These are phyloP conservation scores for Phialophora tarda DNA, from an alignment of 2,329 filamentous ascomycete genomes.

Conservation along the genomic window DNA sequence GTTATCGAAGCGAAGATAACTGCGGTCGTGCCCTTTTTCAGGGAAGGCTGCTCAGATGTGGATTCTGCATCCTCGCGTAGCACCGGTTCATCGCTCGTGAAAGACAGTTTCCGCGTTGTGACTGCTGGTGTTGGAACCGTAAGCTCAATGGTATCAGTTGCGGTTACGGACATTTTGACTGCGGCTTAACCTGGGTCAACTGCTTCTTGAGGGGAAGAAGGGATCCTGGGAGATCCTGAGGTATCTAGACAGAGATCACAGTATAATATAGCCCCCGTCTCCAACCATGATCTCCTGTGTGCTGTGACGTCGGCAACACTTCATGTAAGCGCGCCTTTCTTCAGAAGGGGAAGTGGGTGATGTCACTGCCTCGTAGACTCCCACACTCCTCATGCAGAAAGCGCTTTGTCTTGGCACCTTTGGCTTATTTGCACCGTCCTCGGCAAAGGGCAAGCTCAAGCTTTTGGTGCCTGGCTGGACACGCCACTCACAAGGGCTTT, in stretches of 20 bases:
- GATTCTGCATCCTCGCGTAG: neutral
- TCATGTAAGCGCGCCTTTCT: neutral
- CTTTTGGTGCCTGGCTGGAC: slow-evolving; percentile 5
- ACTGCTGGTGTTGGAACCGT: slow-evolving; percentile 11
- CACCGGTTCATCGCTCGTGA: neutral
- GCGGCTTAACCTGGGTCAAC: neutral
- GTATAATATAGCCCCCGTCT: neutral
- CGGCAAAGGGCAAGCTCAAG: neutral
- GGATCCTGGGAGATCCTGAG: neutral
- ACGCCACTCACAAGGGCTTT: slow-evolving; percentile 4
- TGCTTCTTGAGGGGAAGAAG: neutral
- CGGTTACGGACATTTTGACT: slow-evolving; percentile 15
- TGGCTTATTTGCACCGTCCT: neutral
- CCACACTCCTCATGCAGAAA: no score
- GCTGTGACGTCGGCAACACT: neutral
- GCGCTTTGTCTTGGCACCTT: neutral
- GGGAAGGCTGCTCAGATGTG: neutral
- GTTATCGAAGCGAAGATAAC: slow-evolving; percentile 29
- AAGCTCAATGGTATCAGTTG: slow-evolving; percentile 15
- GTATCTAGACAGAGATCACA: neutral
- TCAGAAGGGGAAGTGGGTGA: neutral
- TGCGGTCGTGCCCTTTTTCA: slow-evolving; percentile 23
- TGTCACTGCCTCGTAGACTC: neutral
- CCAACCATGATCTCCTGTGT: neutral
- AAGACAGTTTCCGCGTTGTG: neutral